Base-by-base conservation (phyloP, 805 yeast species). In the Cephaloascus fragrans region DNA sequence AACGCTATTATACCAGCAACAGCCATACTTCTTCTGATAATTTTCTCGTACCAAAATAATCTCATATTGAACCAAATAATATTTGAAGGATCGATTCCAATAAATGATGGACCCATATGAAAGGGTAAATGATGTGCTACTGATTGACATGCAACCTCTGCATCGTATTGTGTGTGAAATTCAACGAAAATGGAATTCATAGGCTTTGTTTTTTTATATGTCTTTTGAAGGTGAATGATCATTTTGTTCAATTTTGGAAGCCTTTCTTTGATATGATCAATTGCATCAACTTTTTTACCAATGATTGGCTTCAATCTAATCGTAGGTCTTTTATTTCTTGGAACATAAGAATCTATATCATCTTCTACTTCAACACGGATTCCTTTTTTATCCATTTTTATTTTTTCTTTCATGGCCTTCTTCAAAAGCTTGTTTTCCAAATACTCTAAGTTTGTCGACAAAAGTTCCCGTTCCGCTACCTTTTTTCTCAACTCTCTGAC, bases 151-250 rank as follows among this genome's bases (percentile, higher is more conserved):
- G 93, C 93, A 43, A 80, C 53, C 56, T 83, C 90, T 4, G 90
- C 90, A 44, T 67, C 63, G 56, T 80, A 82, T 56, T 83, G 90
- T 44, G 77, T 74, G 36, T 78, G 86, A 52, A 83, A 83, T 59
- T 83, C 90, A 33, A 83, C 88, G 47, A 83, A 80, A 26, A 83
- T 75, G 3, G 90, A 78, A 56, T 87, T 86, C 66, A 86, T 77
- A n/a, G 89, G 83, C 35, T 64, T 63, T 9, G 62, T 56, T 15
- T 61, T 59, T 39, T 63, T 56, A 51, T 69, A 78, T 26, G 57
- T 61, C 26, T 61, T 53, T 55, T 83, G 90, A 48, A 81, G 48
- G 34, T 62, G 64, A 36, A 56, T 61, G 44, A 83, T 75, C 49
- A 81, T 82, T 3, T 57, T 59, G 48, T 82, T 75, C 18, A 81